phyloP scores from a whole-genome alignment of 371 early-diverging fungal genomes.

The Mortierella sp. region DNA sequence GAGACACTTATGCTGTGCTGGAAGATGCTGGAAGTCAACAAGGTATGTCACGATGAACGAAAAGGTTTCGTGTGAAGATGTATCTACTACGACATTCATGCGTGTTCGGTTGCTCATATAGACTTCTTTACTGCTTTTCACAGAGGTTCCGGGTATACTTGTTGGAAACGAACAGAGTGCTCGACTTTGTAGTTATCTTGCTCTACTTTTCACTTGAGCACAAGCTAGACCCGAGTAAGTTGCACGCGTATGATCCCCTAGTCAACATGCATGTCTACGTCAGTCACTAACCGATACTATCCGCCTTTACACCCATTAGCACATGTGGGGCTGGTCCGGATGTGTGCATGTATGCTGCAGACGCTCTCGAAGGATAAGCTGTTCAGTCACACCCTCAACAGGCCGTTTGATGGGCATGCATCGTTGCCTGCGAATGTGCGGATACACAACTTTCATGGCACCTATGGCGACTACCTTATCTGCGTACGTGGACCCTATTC shows the following conservation, averaged over 20 bases:
- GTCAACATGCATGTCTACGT: too few relatives aligned
- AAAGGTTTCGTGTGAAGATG: not conserved
- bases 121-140: not conserved
- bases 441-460: constrained; percentile 81
- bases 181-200: constrained; percentile 74
- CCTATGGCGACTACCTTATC: constrained; percentile 88
- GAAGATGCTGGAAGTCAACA: constrained; percentile 83
- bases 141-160: constrained; percentile 78
- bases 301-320: constrained; percentile 56
- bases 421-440: constrained; percentile 74
- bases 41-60: constrained; percentile 57
- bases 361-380: constrained; percentile 83
- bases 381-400: constrained; percentile 84
- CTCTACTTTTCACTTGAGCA: constrained; percentile 76
- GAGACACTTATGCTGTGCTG: constrained; percentile 90
- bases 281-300: not conserved
- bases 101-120: not conserved
- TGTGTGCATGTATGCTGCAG: constrained; percentile 88
- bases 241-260: not conserved
- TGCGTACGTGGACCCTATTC: constrained; percentile 61
- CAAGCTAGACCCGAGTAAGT: constrained; percentile 71
- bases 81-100: not conserved
- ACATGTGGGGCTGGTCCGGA: constrained; percentile 82
- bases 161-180: constrained; percentile 77
- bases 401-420: constrained; percentile 76